Evolutionary conservation across 129 eudicot species (phyloP).

Genomic region (Centrapalus pauciflorus): DNA sequence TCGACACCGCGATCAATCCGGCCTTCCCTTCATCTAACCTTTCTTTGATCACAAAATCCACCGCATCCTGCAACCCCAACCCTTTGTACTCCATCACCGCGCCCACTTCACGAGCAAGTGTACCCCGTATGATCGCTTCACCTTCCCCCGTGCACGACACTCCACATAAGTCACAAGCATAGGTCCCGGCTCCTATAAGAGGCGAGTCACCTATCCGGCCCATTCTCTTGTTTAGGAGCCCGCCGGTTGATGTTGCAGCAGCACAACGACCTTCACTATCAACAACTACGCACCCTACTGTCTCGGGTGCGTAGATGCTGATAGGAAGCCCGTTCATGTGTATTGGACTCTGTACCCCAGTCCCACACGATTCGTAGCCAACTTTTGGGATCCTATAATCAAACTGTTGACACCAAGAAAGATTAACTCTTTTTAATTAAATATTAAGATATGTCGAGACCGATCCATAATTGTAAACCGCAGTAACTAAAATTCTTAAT

Average conservation of each 20-base stretch:
- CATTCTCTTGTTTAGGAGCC: constrained; percentile 77
- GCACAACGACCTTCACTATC: constrained; percentile 82
- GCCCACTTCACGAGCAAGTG: constrained; percentile 92
- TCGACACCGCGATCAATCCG: constrained; percentile 86
- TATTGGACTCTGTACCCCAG: constrained; percentile 45
- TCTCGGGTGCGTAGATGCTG: constrained; percentile 74
- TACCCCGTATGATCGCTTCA: constrained; percentile 85
- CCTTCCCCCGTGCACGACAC: constrained; percentile 98
- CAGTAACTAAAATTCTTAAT: not conserved
- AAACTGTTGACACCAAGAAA: constrained; percentile 39
- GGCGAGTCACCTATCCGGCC: constrained; percentile 97
- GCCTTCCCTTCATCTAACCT: constrained; percentile 81
- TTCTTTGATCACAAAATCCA: constrained; percentile 74
- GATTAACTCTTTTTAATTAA: no score
- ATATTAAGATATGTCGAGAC: not conserved
- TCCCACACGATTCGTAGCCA: constrained; percentile 50
- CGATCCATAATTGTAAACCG: not conserved
- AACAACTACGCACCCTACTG: constrained; percentile 95
- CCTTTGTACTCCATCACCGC: constrained; percentile 98
- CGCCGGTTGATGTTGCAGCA: constrained; percentile 96
- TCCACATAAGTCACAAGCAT: constrained; percentile 73
- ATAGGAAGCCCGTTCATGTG: constrained; percentile 84
- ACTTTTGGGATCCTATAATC: constrained; percentile 64
- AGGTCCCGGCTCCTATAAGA: constrained; percentile 84
- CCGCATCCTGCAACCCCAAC: constrained; percentile 75